These are phyloP conservation scores for Arbutus unedo DNA, from an alignment of 148 eudicot genomes.

Conservation along the genomic window DNA sequence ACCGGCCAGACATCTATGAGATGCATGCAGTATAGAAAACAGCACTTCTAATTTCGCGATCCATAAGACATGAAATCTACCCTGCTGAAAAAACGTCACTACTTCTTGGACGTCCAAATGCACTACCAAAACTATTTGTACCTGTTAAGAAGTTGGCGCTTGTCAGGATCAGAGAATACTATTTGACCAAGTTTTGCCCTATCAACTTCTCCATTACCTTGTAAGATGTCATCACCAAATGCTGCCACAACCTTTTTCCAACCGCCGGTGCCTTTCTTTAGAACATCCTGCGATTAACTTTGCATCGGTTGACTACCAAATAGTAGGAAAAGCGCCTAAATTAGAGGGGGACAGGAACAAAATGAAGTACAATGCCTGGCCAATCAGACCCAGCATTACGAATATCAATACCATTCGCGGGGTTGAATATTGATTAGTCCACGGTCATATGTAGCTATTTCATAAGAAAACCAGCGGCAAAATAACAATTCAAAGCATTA, in stretches of 20 bases:
- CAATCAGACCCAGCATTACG: too few relatives aligned
- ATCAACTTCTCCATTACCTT: conserved; percentile 80
- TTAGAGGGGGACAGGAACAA: not conserved
- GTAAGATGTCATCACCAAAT: conserved; percentile 79
- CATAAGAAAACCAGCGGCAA: too few relatives aligned
- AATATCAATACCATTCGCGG: too few relatives aligned
- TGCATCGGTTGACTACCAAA: not conserved
- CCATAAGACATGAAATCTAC: not conserved
- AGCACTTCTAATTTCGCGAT: not conserved
- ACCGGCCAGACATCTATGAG: not conserved
- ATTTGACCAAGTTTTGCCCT: conserved; percentile 72
- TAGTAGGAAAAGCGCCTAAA: not conserved
- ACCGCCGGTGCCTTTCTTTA: conserved; percentile 91
- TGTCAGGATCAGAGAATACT: conserved; percentile 74
- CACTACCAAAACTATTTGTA: conserved; percentile 15
- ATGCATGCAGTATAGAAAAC: not conserved
- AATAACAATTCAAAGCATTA: too few relatives aligned
- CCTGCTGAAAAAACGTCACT: not conserved
- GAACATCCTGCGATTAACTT: conserved; percentile 55
- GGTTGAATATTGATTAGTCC: too few relatives aligned
- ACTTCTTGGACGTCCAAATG: not conserved
- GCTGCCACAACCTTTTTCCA: conserved; percentile 87
- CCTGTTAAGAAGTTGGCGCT: conserved; percentile 87
- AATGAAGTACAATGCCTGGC: too few relatives aligned
- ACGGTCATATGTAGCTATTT: too few relatives aligned